A percentile compares a stretch with the other conserved stretches of the same genome.
Evolutionary conservation across 164 flowering plant genomes (phyloP).

Genomic region (Chimonanthus salicifolius): DNA sequence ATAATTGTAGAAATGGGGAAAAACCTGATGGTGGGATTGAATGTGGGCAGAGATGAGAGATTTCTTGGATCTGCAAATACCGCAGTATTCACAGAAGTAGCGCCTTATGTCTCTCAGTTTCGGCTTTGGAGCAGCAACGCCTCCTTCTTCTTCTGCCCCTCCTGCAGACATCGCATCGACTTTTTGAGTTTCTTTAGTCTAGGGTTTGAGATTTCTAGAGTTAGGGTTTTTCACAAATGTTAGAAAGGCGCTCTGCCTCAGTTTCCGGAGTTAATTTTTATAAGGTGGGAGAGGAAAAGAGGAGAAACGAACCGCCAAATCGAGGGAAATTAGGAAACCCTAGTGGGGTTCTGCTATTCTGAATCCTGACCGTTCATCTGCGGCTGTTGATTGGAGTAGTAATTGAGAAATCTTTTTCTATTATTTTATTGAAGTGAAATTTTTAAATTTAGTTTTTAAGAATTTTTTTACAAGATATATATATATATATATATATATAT

Average conservation of each 20-base stretch:
- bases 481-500: no score
- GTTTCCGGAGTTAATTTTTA: no score
- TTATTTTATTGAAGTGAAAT: no score
- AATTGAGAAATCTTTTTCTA: no score
- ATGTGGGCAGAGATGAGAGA: slow-evolving; percentile 16
- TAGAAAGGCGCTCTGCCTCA: background rate
- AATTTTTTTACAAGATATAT: no score
- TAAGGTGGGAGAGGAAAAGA: no score
- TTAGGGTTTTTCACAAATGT: background rate
- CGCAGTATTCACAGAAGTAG: slow-evolving; percentile 21
- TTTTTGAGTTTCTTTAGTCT: background rate
- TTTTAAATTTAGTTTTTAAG: no score
- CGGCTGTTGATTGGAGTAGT: no score
- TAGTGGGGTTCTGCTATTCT: no score
- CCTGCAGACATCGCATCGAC: background rate
- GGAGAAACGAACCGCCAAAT: no score
- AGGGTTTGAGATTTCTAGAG: background rate
- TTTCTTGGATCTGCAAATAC: slow-evolving; percentile 26
- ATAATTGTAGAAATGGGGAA: background rate
- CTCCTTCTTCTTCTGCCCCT: background rate
- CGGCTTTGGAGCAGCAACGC: background rate
- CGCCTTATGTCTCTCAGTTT: slow-evolving; percentile 20
- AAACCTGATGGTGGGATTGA: slow-evolving; percentile 20
- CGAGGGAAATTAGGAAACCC: no score
- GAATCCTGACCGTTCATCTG: no score